Percentiles rank a stretch among this genome's conserved stretches.
Conservation (phyloP, 371 early-diverging fungal species). For the Basidiobolus meristosporus region DNA sequence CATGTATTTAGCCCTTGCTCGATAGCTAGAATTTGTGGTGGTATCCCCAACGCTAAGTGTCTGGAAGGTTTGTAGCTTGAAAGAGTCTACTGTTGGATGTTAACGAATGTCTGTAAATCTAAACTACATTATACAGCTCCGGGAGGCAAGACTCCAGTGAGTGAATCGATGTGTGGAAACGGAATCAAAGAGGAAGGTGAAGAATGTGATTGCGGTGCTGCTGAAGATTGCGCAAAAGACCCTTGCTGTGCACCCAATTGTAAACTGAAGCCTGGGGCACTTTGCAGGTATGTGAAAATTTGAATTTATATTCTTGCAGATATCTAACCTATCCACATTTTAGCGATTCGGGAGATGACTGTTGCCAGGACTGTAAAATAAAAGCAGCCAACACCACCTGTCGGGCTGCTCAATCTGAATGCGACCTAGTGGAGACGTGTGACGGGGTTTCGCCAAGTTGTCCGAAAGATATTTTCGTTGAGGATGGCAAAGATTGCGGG, state of each 20-base stretch:
- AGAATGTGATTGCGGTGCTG: conserved; percentile 82
- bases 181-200: conserved; percentile 80
- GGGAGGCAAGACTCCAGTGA: conserved; percentile 21
- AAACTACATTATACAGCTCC: conserved; percentile 31
- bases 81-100: too few relatives aligned
- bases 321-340: neutral
- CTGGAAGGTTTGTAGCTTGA: too few relatives aligned
- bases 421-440: conserved; percentile 71
- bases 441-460: conserved; percentile 51
- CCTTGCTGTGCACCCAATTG: conserved; percentile 75
- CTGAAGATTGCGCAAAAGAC: conserved; percentile 43
- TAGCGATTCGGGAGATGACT: conserved; percentile 62
- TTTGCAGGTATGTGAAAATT: conserved; percentile 35
- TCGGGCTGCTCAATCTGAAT: conserved; percentile 48
- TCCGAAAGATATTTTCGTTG: conserved; percentile 42
- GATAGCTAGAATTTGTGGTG: conserved; percentile 38
- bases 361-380: conserved; percentile 61
- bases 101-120: too few relatives aligned
- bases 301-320: neutral
- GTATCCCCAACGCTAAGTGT: conserved; percentile 21
- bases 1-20: conserved; percentile 59
- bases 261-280: conserved; percentile 50
- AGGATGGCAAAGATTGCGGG: conserved; percentile 50
- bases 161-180: conserved; percentile 73
- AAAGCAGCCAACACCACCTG: conserved; percentile 40